Evolutionary conservation across 352 stramenopile genomes (phyloP), one percentile per base, ranked within the genome.

Genomic region (Globisporangium spinosum): DNA sequence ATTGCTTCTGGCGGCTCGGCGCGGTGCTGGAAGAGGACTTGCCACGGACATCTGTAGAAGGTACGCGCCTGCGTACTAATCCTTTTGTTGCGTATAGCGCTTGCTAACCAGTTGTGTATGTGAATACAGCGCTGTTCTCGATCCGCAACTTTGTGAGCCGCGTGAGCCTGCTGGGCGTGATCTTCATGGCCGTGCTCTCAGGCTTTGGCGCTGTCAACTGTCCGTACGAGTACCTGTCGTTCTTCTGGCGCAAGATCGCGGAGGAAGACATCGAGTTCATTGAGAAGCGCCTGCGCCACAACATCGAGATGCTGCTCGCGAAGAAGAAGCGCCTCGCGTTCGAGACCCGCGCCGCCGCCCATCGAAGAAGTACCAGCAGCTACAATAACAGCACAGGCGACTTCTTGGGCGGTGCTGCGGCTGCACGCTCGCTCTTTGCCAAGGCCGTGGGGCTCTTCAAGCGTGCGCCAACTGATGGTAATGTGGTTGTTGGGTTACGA

Each of bases 261-360:
- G 87, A 95, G 53, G 82, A 91, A 56, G 87, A 95, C 67, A 92
- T 95, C 69, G 80, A 85, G 69, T 93, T 91, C 54, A 61, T 95
- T 1, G 87, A 93, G 70, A 92, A 89, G 61, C 73, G 87, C 3
- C 67, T 95, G 66, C 83, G 82, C 7, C 87, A 95, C 62, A 95
- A 95, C 64, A 64, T 93, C 58, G 83, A 92, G 27, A 92, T 95
- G 62, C 64, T 95, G 22, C 76, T 92, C 29, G 83, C 82, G 45
- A 95, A 95, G 76, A 95, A 95, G 73, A 93, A 93, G 65, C 75
- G 87, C 3, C 68, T 91, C 38, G 75, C 64, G 27, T 67, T 83
- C 9, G 87, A 95, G 69, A 22, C 77, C 4, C 70, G 79, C 47
- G 77, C 79, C 6, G 74, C 70, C 0, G 77, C 74, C 0, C 27